A percentile compares a stretch with the other conserved stretches of the same genome.
These are phyloP conservation scores for Nakazawaea ishiwadae DNA, from an alignment of 805 yeast species.

Conservation along the genomic window DNA sequence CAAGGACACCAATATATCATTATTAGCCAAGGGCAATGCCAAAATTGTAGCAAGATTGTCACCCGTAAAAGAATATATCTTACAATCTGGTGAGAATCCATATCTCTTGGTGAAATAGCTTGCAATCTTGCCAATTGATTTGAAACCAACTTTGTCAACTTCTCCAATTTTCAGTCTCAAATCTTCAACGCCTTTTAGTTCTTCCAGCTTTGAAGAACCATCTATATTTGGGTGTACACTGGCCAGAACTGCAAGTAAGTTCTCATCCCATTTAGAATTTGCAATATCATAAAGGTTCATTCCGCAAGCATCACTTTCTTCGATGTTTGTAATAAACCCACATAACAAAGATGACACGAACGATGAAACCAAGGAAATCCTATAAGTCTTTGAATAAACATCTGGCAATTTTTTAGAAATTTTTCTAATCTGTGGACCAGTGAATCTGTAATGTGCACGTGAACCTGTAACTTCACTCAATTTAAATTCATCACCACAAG, in stretches of 20 bases:
- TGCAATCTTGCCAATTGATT: constrained; percentile 48
- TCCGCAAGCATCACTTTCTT: constrained; percentile 88
- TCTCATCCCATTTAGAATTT: constrained; percentile 50
- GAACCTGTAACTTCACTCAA: constrained; percentile 77
- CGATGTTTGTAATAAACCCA: constrained; percentile 62
- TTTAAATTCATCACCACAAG: constrained; percentile 53
- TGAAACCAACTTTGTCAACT: constrained; percentile 44
- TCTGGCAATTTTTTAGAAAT: constrained; percentile 51
- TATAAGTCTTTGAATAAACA: constrained; percentile 47
- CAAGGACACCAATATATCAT: constrained; percentile 75
- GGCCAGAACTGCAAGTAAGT: constrained; percentile 50
- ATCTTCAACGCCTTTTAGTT: constrained; percentile 29
- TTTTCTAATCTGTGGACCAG: constrained; percentile 88
- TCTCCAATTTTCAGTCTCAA: constrained; percentile 50
- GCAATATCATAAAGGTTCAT: constrained; percentile 80
- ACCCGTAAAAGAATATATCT: constrained; percentile 77
- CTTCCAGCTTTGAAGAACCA: constrained; percentile 22
- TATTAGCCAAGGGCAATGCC: constrained; percentile 69
- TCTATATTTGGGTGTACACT: constrained; percentile 44
- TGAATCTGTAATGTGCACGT: constrained; percentile 82
- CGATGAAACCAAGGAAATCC: constrained; percentile 73
- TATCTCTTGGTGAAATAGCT: constrained; percentile 59
- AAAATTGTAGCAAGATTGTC: constrained; percentile 88
- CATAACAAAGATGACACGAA: constrained; percentile 69
- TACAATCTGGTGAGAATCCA: constrained; percentile 55